Evolutionary conservation across 805 yeast genomes (phyloP), one percentile per base, ranked within the genome.

Genomic region (Kuraishia ogatae): DNA sequence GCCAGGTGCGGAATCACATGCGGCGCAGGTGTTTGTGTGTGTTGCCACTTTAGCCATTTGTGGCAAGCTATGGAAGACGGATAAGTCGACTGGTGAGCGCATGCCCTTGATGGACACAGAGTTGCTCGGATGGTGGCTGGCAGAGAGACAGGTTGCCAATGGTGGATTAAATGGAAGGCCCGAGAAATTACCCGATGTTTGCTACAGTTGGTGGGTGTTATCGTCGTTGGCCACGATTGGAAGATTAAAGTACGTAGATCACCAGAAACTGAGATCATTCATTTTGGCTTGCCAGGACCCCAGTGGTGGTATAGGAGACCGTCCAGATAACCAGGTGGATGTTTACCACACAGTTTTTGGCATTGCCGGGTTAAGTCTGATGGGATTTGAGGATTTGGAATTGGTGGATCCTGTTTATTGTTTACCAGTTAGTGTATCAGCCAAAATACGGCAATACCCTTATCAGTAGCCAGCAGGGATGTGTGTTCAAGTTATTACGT

Each of bases 131-230:
- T 82, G 87, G 81, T 94, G 99, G 98, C 74, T 94, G 20, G 79
- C 93, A 62, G 98, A 94, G 65, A 74, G 99, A 56, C 99, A 94
- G 68, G 79, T 89, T 8, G 77, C 80, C 5, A 78, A 78, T 28
- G 99, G 99, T 5, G 99, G 99, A 0, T 75, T 94, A 55, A 94
- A 94, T 65, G 99, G 99, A 0, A 79, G 99, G 53, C 97, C 98
- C 0, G 96, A 94, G 57, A 94, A 94, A 66, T 71, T 90, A 20
- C 96, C 98, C 0, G 99, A 94, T 69, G 97, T 89, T n/a, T 94
- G 99, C 66, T 94, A 94, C 67, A 84, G 94, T 62, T 94, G 97
- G 97, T 94, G 99, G 99, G 96, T 91, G 10, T 67, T 91, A 22
- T 85, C 96, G 1, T 79, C 90, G 2, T 70, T 92, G 56, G 78